Evolutionary conservation across 306 rosid genomes (phyloP), one percentile per base, ranked within the genome.

Genomic region (Styphnolobium japonicum): DNA sequence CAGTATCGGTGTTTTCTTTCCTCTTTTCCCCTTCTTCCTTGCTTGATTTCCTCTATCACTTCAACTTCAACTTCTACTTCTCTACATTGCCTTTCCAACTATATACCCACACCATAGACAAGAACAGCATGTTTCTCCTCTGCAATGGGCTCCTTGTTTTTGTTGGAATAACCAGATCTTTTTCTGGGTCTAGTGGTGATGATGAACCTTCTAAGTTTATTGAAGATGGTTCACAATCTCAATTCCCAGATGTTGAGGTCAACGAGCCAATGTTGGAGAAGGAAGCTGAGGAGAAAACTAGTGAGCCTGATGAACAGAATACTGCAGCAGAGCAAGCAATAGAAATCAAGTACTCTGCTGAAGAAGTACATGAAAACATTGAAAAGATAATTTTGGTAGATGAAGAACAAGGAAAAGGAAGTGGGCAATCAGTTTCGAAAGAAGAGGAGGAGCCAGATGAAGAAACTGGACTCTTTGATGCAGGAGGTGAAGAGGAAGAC

Each of bases 81-180:
- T 84, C 91, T 14, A 85, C 84, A 48, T 81, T 86, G 29, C 82
- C 86, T 33, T 52, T 67, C 76, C 89, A 87, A 45, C 80, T 89
- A 37, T 83, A 90, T 21, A 74, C 84, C 48, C 95, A 92, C 82
- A 83, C 83, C 56, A 79, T 92, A 4, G 93, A 92, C 90, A 92
- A 92, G 71, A 90, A 87, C 42, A 87, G 49, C 84, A 88, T 90
- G 68, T 92, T 92, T 39, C 92, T 92, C 70, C 67, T 92, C 0
- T 90, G 86, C 82, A 92, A 92, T 60, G 89, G 91, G 0, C 92
- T 92, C 37, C 78, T 92, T 21, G 90, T 92, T 55, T 82, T 92
- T 83, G 84, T 92, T 12, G 92, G 95, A 39, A 75, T 92, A 39
- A 69, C 78, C 18, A 73, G 82, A 45, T 72, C 85, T 16, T 33